phyloP scores from a whole-genome alignment of 768 basidiomycete species.

The Amylocystis lapponica region DNA sequence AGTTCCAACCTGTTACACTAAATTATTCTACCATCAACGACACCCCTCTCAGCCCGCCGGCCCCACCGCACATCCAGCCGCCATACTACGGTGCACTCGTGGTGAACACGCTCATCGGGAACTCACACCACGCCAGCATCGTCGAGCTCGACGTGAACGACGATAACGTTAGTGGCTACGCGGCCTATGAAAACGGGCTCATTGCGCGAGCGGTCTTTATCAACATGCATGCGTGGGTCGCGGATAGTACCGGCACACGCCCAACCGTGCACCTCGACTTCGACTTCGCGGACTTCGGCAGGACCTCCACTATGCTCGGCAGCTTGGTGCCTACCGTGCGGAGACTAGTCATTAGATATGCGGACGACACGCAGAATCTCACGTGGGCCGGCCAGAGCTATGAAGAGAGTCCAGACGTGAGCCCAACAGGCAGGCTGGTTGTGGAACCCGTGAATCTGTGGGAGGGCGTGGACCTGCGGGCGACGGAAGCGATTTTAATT shows the following conservation, averaged over 20 bases:
- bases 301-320: neutral
- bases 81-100: constrained; percentile 63
- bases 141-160: constrained; percentile 46
- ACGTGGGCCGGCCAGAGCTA: constrained; percentile 24
- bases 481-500: constrained; percentile 22
- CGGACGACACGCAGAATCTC: constrained; percentile 20
- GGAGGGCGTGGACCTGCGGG: constrained; percentile 17
- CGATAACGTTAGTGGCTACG: constrained; percentile 51
- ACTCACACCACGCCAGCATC: constrained; percentile 33
- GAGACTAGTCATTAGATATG: constrained; percentile 20
- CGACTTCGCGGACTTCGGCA: constrained; percentile 19
- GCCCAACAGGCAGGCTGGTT: constrained; percentile 10
- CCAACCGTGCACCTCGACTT: constrained; percentile 37
- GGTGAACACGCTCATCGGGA: constrained; percentile 51
- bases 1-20: constrained; percentile 62
- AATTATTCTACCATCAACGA: constrained; percentile 55
- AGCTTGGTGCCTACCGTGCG: constrained; percentile 8
- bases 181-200: constrained; percentile 42
- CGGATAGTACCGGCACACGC: constrained; percentile 28
- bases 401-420: constrained; percentile 16
- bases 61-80: constrained; percentile 57
- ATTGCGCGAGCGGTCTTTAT: constrained; percentile 51
- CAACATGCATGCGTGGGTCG: constrained; percentile 46
- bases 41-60: constrained; percentile 40
- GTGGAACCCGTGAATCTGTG: constrained; percentile 12